Evolutionary conservation across 2,329 filamentous ascomycete genomes (phyloP), one percentile per base, ranked within the genome.

Genomic region (Fusarium oxysporum): DNA sequence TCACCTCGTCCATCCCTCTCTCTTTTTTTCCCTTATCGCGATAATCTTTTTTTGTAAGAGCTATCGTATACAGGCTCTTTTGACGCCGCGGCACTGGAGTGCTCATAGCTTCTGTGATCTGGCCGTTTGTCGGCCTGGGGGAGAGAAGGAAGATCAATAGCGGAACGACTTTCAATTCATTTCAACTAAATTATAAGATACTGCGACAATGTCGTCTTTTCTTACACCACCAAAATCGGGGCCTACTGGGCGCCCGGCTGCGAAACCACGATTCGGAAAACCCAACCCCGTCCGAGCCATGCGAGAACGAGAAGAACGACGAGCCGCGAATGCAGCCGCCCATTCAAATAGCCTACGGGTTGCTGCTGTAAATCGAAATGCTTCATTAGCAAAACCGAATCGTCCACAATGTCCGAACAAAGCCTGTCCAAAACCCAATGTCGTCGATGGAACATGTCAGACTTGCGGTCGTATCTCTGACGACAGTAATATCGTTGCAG

Each of bases 401-500:
- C 81, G 83, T 8, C 82, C 81, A 45, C 84, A 83, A 72, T 91
- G 89, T 80, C 88, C 88, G 17, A 91, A 91, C 78, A 87, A 89
- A 67, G 82, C 84, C 54, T 92, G 90, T 80, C 84, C 85, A n/a
- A 88, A 87, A 59, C 89, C 89, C 21, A 87, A 90, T 62, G 87
- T 92, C 55, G 85, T 88, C 58, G 89, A 91, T 74, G 90, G 90
- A 41, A 88, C 93, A 74, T 98, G 96, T 83, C 90, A 91, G 69
- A 92, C 90, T 51, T 98, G 96, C 82, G 96, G 95, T 87, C 92
- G 90, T 68, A 90, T 97, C 74, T 90, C 96, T 62, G 92, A 93
- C 76, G 93, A 97, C 79, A 92, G 91, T 80, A 95, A 97, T 78
- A 97, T 98, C 71, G 95, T 98, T 65, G 90, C 94, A 54, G 96